Conservation (phyloP, 2,329 filamentous ascomycete genomes). For the Colletotrichum lupini region DNA sequence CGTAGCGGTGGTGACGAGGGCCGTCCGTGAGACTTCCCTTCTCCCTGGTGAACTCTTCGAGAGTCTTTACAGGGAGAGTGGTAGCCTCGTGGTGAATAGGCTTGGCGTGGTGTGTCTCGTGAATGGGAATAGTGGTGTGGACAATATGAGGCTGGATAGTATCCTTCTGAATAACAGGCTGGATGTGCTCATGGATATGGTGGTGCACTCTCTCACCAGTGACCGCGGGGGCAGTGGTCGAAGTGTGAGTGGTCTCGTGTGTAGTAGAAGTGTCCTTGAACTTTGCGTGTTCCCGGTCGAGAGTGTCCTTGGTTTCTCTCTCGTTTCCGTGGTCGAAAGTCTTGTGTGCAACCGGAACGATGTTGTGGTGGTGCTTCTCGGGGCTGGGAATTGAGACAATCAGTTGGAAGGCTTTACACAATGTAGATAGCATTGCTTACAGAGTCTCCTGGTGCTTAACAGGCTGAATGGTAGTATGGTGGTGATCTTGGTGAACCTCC, state of each 20-base stretch:
- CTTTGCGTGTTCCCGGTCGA: slow-evolving; percentile 61
- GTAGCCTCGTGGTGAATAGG: slow-evolving; percentile 74
- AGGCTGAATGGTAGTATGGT: slow-evolving; percentile 77
- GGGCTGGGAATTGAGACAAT: slow-evolving; percentile 48
- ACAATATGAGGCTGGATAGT: slow-evolving; percentile 74
- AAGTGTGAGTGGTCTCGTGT: slow-evolving; percentile 43
- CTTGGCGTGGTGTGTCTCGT: slow-evolving; percentile 76
- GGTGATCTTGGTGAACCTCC: slow-evolving; percentile 78
- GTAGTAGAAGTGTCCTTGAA: slow-evolving; percentile 44
- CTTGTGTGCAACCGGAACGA: slow-evolving; percentile 69
- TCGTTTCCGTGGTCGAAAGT: slow-evolving; percentile 70
- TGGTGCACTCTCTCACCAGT: slow-evolving; percentile 48
- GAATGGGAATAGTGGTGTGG: slow-evolving; percentile 78
- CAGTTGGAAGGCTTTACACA: slow-evolving; percentile 38
- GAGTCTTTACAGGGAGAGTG: slow-evolving; percentile 70
- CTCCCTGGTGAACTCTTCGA: slow-evolving; percentile 71
- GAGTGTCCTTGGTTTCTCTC: slow-evolving; percentile 54
- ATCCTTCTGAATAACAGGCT: slow-evolving; percentile 78
- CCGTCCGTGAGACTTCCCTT: slow-evolving; percentile 59
- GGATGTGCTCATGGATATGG: slow-evolving; percentile 74
- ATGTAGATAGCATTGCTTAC: slow-evolving; percentile 49
- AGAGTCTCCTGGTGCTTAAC: slow-evolving; percentile 53
- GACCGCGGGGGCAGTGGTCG: slow-evolving; percentile 41
- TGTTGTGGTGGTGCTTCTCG: slow-evolving; percentile 71
- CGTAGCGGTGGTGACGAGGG: slow-evolving; percentile 29